Evolutionary conservation across 2,329 filamentous ascomycete genomes (phyloP).

Genomic region (Plenodomus lindquistii): DNA sequence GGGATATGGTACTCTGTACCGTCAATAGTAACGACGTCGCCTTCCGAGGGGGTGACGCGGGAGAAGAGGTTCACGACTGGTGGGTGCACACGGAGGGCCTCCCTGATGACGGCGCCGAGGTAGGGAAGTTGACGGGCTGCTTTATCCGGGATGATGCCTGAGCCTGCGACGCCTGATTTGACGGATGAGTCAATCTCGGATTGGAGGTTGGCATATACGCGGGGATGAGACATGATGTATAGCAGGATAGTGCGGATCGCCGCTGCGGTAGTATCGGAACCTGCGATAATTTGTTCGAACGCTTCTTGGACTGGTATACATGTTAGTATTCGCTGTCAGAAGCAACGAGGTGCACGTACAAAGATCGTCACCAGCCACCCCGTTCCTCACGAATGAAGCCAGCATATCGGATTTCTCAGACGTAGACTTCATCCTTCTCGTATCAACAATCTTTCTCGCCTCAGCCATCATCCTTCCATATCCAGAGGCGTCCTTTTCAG

Average conservation of each 20-base stretch:
- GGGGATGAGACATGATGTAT: constrained; percentile 56
- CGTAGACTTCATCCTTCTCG: constrained; percentile 51
- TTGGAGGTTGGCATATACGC: constrained; percentile 52
- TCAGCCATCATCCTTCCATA: constrained; percentile 41
- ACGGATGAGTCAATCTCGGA: constrained; percentile 52
- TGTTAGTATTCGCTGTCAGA: not conserved
- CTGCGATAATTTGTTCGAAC: constrained; percentile 55
- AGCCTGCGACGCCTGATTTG: constrained; percentile 39
- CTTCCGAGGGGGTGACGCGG: constrained; percentile 33
- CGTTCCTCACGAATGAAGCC: constrained; percentile 55
- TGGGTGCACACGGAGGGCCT: constrained; percentile 49
- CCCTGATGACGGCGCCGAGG: constrained; percentile 53
- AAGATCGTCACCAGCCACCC: constrained; percentile 47
- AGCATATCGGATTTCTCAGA: constrained; percentile 58
- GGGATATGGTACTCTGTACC: constrained; percentile 37
- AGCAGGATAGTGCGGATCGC: constrained; percentile 59
- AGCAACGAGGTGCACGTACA: constrained; percentile 3
- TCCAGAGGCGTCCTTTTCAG: constrained; percentile 41
- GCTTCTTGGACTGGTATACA: constrained; percentile 45
- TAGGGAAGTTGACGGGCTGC: constrained; percentile 50
- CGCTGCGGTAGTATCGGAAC: constrained; percentile 62
- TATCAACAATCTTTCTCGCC: constrained; percentile 32
- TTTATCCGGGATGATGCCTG: constrained; percentile 53
- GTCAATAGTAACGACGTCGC: constrained; percentile 36
- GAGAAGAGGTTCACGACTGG: constrained; percentile 42